phyloP scores from a whole-genome alignment of 1,139 yeast species.

The Suhomyces terraborum region DNA sequence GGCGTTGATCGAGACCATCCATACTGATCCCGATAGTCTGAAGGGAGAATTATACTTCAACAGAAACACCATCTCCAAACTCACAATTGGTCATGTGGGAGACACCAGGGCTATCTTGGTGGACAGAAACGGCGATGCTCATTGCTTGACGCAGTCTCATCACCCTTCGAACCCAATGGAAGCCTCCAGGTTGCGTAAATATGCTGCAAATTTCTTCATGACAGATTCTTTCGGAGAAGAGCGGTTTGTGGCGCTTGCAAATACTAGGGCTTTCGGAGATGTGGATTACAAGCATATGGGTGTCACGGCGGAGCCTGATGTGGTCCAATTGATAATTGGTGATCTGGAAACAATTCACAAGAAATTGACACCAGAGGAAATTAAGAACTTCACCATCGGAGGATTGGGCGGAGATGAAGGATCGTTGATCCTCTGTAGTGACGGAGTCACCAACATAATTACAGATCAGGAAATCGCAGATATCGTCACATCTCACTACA shows the following conservation, averaged over 20 bases:
- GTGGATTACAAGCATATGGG: conserved; percentile 77
- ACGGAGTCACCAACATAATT: conserved; percentile 80
- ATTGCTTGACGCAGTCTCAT: conserved; percentile 74
- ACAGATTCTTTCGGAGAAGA: conserved; percentile 95
- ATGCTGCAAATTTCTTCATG: conserved; percentile 72
- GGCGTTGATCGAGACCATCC: conserved; percentile 61
- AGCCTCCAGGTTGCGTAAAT: conserved; percentile 66
- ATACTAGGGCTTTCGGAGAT: conserved; percentile 94
- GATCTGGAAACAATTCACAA: conserved; percentile 38
- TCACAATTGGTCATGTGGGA: conserved; percentile 90
- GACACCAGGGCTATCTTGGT: conserved; percentile 88
- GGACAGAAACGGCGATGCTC: conserved; percentile 75
- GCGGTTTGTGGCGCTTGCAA: conserved; percentile 80
- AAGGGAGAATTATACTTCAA: conserved; percentile 63
- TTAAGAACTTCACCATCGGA: conserved; percentile 45
- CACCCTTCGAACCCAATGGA: conserved; percentile 88
- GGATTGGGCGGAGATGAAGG: conserved; percentile 78
- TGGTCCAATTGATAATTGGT: conserved; percentile 66
- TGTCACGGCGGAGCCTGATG: conserved; percentile 89
- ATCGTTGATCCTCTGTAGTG: conserved; percentile 75
- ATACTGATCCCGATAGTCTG: conserved; percentile 34
- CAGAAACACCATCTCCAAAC: conserved; percentile 63
- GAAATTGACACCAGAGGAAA: conserved; percentile 42
- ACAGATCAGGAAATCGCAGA: conserved; percentile 93
- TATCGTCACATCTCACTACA: conserved; percentile 70